These are phyloP conservation scores for Cladosporium oxysporum DNA, from an alignment of 2,329 filamentous ascomycete species.

Conservation along the genomic window DNA sequence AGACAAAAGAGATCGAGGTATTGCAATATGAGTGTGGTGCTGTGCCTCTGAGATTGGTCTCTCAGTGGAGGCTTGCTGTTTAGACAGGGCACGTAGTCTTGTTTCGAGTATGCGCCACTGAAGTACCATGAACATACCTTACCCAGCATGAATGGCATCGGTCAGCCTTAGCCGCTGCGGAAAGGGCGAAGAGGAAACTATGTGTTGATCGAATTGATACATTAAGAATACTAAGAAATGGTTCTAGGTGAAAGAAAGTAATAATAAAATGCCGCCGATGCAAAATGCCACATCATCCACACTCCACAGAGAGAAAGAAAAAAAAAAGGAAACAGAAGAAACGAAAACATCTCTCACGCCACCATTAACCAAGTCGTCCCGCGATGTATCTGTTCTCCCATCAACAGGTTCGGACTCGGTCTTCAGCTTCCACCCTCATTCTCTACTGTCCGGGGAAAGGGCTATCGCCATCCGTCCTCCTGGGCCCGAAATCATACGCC, in stretches of 20 bases:
- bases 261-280: background rate
- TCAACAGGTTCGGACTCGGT: background rate
- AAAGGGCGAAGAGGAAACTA: accelerated
- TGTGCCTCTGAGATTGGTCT: background rate
- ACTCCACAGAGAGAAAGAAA: background rate
- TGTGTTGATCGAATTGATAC: background rate
- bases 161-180: background rate
- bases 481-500: conserved; percentile 36
- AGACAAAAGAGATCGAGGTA: background rate
- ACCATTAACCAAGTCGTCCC: background rate
- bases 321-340: background rate
- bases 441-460: background rate
- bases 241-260: background rate
- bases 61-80: background rate
- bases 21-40: background rate
- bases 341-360: background rate
- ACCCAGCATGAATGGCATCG: background rate
- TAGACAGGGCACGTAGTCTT: background rate
- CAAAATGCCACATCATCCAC: background rate
- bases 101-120: background rate
- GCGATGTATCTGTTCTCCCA: conserved; percentile 8
- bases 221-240: background rate
- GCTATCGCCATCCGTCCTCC: conserved; percentile 29
- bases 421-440: background rate
- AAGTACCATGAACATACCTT: background rate